A percentile compares a stretch with the other conserved stretches of the same genome.
phyloP scores from a whole-genome alignment of 2,329 filamentous ascomycete genomes.

The Calonectria crousiana region DNA sequence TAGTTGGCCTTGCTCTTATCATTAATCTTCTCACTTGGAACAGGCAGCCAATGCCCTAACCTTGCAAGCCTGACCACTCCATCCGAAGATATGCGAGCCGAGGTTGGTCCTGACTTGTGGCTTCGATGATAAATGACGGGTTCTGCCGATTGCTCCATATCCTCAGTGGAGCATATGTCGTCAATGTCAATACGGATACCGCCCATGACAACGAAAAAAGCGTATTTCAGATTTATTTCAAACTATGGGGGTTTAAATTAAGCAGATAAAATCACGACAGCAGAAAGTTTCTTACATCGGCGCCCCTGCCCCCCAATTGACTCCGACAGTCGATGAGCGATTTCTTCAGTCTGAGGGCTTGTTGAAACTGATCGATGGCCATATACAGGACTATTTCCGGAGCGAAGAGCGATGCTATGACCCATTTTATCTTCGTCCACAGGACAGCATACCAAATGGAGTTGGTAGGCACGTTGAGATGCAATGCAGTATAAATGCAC shows the following conservation, averaged over 20 bases:
- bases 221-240: not conserved
- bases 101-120: not conserved
- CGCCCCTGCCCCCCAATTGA: not conserved
- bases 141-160: not conserved
- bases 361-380: not conserved
- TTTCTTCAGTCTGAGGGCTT: not conserved
- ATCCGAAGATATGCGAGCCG: not conserved
- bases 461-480: conserved; percentile 50
- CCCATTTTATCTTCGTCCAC: conserved; percentile 45
- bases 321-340: not conserved
- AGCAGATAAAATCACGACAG: not conserved
- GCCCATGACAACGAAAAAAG: not conserved
- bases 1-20: conserved; percentile 54
- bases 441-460: conserved; percentile 12
- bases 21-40: conserved; percentile 37
- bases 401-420: conserved; percentile 43
- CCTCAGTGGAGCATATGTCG: not conserved
- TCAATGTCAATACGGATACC: not conserved
- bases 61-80: conserved; percentile 10
- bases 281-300: not conserved
- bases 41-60: conserved; percentile 23
- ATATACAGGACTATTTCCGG: conserved; percentile 49
- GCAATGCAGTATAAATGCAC: conserved; percentile 53
- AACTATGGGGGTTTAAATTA: not conserved
- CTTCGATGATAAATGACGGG: not conserved